Evolutionary conservation across 169 alveolate genomes (phyloP), one percentile per base, ranked within the genome.

Genomic region (Eimeria sp.): DNA sequence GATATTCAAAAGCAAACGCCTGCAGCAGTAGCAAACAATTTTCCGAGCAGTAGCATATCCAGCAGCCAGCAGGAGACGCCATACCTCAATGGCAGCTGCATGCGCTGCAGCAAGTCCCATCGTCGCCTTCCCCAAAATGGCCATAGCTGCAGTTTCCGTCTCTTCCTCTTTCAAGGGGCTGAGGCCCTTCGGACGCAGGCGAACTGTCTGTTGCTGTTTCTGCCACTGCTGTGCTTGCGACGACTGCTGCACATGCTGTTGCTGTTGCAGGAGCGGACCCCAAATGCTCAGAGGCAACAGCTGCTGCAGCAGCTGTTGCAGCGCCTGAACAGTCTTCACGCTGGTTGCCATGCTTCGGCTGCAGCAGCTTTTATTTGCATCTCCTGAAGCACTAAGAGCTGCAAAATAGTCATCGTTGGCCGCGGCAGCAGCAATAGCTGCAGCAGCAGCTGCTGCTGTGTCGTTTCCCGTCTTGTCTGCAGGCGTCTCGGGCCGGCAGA

Each of bases 51-150:
- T 68, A 78, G 11, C 49, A 49, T n/a, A 46, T n/a, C 64, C 40
- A 46, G 66, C 46, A 49, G 33, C 9, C 40, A 46, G 66, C 46
- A 49, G 33, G 4, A 49, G 71, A 46, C 13, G 30, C 27, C 66
- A 46, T 78, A 78, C 88, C 88, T 78, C 88, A 78, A 54, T n/a
- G 23, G 68, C 88, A 14, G 88, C 68, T 49, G 88, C 68, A 78
- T 78, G 68, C 43, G 68, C 88, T 78, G 88, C 88, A 78, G 88
- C 88, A 54, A 78, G 62, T 25, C 88, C 88, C 88, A 78, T 78
- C 66, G 88, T 78, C 16, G 88, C 88, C 18, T 49, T 78, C 49
- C 71, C 88, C 14, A 78, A 54, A 13, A 78, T 54, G 13, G 88
- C 88, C 88, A 78, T 78, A n/a, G 88, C 88, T 11, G 88, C 88